Percentiles rank a stretch among this genome's conserved stretches.
phyloP scores from a whole-genome alignment of 2,329 filamentous ascomycete genomes.

The Knufia fluminis region DNA sequence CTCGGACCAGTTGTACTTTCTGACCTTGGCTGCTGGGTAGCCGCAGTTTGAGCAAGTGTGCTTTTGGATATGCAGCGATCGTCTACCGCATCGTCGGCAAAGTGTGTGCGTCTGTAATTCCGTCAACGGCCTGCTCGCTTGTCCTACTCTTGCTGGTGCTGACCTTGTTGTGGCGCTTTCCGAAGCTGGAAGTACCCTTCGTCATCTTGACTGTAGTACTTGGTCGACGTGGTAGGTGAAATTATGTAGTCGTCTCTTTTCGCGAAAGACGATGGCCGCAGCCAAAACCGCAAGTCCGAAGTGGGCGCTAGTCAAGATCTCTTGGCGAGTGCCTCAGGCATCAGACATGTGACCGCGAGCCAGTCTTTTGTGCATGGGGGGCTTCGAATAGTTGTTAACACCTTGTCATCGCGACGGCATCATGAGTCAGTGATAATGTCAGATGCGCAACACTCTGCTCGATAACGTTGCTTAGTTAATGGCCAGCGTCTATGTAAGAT shows the following conservation, averaged over 20 bases:
- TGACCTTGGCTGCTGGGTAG: conserved; percentile 93
- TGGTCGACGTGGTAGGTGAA: not conserved
- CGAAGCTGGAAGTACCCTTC: conserved; percentile 64
- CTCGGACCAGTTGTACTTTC: conserved; percentile 99
- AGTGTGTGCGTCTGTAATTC: conserved; percentile 93
- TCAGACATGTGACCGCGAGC: not conserved
- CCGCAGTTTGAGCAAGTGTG: conserved; percentile 93
- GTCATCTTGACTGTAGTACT: conserved; percentile 23
- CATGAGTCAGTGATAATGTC: too few relatives aligned
- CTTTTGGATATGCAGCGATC: conserved; percentile 99
- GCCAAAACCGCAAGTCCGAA: not conserved
- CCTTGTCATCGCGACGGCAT: too few relatives aligned
- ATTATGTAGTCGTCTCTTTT: not conserved
- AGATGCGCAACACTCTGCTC: too few relatives aligned
- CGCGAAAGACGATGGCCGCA: not conserved
- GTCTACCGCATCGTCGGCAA: conserved; percentile 82
- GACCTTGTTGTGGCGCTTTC: conserved; percentile 48
- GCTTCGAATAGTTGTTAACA: too few relatives aligned
- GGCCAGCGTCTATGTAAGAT: too few relatives aligned
- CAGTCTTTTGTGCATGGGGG: too few relatives aligned
- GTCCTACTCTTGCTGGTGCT: conserved; percentile 2
- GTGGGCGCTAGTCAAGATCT: not conserved
- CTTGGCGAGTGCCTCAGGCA: not conserved
- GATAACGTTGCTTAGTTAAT: too few relatives aligned
- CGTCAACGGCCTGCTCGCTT: conserved; percentile 36